Evolutionary conservation across 257 asterid species (phyloP).

Genomic region (Salvia hispanica): DNA sequence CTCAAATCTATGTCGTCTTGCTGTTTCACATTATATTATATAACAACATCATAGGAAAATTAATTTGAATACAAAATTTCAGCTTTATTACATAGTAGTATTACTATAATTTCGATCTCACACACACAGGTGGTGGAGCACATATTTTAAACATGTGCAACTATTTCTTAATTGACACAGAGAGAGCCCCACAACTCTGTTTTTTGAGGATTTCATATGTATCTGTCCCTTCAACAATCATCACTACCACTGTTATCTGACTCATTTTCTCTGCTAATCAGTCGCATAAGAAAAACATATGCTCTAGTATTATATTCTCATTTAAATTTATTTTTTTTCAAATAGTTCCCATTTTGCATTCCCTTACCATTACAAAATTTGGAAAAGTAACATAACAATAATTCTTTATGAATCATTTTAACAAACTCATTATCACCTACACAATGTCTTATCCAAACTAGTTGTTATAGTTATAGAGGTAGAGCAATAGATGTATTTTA

Average conservation of each 20-base stretch:
- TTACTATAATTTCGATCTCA: neutral
- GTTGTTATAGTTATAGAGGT: neutral
- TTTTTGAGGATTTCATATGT: conserved; percentile 16
- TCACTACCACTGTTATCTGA: conserved; percentile 38
- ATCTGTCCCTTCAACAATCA: conserved; percentile 45
- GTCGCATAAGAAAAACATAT: neutral
- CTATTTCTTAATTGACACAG: no score
- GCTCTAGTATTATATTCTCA: neutral
- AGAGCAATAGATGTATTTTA: no score
- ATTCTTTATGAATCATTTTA: neutral
- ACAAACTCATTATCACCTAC: neutral
- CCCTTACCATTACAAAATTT: no score
- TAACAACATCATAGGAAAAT: neutral
- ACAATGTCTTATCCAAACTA: conserved; percentile 10
- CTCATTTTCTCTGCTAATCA: conserved; percentile 26
- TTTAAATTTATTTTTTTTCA: neutral
- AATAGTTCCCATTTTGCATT: no score
- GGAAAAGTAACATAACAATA: neutral
- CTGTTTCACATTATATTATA: neutral
- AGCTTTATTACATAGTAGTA: no score
- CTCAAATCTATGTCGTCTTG: neutral
- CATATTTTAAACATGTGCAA: neutral
- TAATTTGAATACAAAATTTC: no score
- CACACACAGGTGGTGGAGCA: neutral
- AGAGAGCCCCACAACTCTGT: conserved; percentile 32